Base-by-base conservation (phyloP, 495 filamentous ascomycete species). In the Recurvomyces mirabilis region DNA sequence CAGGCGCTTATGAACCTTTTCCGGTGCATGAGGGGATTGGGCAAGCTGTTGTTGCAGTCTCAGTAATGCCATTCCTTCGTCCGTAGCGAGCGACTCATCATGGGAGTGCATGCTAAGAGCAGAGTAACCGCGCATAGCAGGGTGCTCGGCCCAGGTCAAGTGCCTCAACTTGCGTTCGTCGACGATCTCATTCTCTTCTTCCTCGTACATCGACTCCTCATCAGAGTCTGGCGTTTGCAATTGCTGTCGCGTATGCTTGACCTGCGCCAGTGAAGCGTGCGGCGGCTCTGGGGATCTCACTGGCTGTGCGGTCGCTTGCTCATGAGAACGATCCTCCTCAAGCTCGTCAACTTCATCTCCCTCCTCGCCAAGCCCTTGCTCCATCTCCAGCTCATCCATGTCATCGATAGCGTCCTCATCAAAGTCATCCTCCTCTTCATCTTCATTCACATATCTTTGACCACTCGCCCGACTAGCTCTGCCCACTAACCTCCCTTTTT, bases 401-500 rank as follows among this genome's bases (percentile, higher is more conserved):
- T 49, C 43, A 34, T 56, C 49, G 40, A 56, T 53, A 19, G 39
- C 53, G n/a, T 42, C 42, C 24, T 72, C 72, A 46, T 70, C 71
- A 40, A 66, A 69, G 17, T 64, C 67, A 3, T 62, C 60, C 38
- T 65, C 67, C 17, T 70, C 68, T 6, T 70, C 60, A 32, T 53
- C 50, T 38, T 45, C 55, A 47, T 40, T 33, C 33, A 7, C 19
- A 6, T 12, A 14, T 2, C 30, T 29, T 19, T 5, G 21, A 19
- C 31, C 9, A n/a, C 4, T 17, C 1, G 17, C 17, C 31, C 31
- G 33, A 22, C 32, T 20, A 15, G 19, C 38, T 15, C 48, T 17
- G 56, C 35, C 68, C 6, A 50, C 65, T 56, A 69, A 73, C 37
- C 73, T 72, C 23, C 91, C 82, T 29, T 84, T 78, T 57, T 94